These are phyloP conservation scores for Boletus subparvulus DNA, from an alignment of 768 basidiomycete species.

Conservation along the genomic window DNA sequence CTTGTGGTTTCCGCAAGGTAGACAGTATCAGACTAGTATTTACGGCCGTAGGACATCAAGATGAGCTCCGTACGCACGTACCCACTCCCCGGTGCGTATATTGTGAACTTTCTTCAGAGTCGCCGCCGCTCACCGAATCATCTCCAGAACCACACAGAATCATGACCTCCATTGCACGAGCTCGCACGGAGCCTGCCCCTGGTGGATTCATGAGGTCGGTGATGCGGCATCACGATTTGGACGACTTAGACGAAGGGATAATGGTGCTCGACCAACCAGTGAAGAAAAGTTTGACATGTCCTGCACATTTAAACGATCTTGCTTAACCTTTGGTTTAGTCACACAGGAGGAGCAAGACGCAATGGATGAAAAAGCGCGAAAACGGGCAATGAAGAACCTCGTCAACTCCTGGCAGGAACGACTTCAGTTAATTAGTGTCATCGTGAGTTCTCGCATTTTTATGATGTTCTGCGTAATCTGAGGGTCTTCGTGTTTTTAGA, in stretches of 20 bases:
- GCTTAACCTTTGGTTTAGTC: slow-evolving; percentile 23
- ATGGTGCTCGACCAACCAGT: not conserved
- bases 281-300: slow-evolving; percentile 21
- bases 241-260: slow-evolving; percentile 17
- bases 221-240: slow-evolving; percentile 1
- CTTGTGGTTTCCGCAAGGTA: slow-evolving; percentile 1
- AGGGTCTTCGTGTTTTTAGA: slow-evolving; percentile 33
- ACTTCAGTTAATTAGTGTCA: slow-evolving; percentile 58
- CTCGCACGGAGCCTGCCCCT: slow-evolving; percentile 16
- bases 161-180: slow-evolving; percentile 10
- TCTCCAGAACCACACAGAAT: slow-evolving; percentile 9
- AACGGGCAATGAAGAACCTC: slow-evolving; percentile 47
- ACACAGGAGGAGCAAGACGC: slow-evolving; percentile 52
- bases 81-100: slow-evolving; percentile 2
- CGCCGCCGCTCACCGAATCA: not conserved
- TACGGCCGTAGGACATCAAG: not conserved
- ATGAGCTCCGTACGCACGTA: slow-evolving; percentile 9
- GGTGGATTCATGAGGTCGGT: slow-evolving; percentile 19
- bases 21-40: not conserved
- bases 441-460: slow-evolving; percentile 39
- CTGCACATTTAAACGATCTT: not conserved
- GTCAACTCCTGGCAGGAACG: slow-evolving; percentile 63
- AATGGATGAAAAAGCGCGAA: slow-evolving; percentile 44
- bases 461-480: not conserved
- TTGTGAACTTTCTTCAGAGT: not conserved